A percentile compares a stretch with the other conserved stretches of the same genome.
These are phyloP conservation scores for Erigeron philadelphicus DNA, from an alignment of 140 eudicot genomes.

Conservation along the genomic window DNA sequence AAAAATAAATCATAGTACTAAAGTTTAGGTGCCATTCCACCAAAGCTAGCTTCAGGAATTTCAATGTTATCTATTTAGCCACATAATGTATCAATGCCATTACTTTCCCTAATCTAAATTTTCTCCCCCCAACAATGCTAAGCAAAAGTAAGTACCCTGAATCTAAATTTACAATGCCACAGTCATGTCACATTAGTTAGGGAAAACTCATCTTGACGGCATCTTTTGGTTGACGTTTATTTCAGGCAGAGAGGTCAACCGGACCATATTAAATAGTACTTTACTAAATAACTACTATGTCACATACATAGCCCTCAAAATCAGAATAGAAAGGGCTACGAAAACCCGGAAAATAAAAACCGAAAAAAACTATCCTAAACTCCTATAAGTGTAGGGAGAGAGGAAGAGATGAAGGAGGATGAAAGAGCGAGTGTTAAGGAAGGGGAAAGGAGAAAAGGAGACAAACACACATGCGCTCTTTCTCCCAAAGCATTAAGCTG, in stretches of 20 bases:
- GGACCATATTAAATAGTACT: too few relatives aligned
- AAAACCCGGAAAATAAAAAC: not conserved
- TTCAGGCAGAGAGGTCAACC: not conserved
- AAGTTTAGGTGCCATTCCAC: not conserved
- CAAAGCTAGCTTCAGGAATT: not conserved
- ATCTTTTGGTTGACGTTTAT: not conserved
- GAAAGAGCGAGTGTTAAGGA: conserved; percentile 81
- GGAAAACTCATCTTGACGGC: not conserved
- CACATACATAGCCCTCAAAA: conserved; percentile 26
- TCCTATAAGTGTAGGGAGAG: conserved; percentile 44
- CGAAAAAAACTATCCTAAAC: conserved; percentile 33
- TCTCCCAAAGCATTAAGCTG: conserved; percentile 92
- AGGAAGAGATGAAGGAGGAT: conserved; percentile 57
- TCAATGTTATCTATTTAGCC: not conserved
- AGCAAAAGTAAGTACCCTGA: not conserved
- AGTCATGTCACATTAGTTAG: conserved; percentile 2
- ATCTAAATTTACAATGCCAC: not conserved
- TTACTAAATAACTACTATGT: conserved; percentile 18
- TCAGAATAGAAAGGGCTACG: not conserved
- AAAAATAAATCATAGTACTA: not conserved
- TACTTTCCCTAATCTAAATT: not conserved
- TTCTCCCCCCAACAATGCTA: too few relatives aligned
- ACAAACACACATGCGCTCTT: conserved; percentile 99
- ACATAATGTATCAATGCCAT: conserved; percentile 2
- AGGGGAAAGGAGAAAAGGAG: conserved; percentile 91